A percentile compares a stretch with the other conserved stretches of the same genome.
Conservation (phyloP, 495 filamentous ascomycete species). For the Halenospora varia region DNA sequence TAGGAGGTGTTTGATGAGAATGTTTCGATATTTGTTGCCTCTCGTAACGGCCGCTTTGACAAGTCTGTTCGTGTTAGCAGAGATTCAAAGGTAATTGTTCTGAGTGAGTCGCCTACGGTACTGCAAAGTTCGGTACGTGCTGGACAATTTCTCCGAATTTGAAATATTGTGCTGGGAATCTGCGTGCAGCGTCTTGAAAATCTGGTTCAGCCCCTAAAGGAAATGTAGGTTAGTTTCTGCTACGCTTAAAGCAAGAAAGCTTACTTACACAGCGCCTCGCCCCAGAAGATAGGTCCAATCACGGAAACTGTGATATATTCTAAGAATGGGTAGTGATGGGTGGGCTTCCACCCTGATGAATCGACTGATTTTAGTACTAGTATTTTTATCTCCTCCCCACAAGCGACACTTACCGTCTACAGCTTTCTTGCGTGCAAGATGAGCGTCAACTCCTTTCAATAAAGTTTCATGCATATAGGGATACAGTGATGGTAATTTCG, state of each 20-base stretch:
- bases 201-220: background rate
- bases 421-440: background rate
- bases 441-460: background rate
- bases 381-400: background rate
- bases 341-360: background rate
- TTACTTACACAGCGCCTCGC: background rate
- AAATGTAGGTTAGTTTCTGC: background rate
- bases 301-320: background rate
- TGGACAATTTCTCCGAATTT: background rate
- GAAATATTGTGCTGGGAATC: slow-evolving; percentile 1
- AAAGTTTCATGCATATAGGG: background rate
- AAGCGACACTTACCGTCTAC: background rate
- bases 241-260: background rate
- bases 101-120: background rate
- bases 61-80: background rate
- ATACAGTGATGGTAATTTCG: background rate
- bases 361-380: background rate
- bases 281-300: slow-evolving; percentile 1
- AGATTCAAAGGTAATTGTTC: background rate
- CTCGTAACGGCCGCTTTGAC: background rate
- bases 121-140: background rate
- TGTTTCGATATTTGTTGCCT: slow-evolving; percentile 1
- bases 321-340: background rate
- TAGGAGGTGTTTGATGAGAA: background rate
- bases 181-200: background rate